Evolutionary conservation across 345 rosid genomes (phyloP), one percentile per base, ranked within the genome.

Genomic region (Geranium brycei): DNA sequence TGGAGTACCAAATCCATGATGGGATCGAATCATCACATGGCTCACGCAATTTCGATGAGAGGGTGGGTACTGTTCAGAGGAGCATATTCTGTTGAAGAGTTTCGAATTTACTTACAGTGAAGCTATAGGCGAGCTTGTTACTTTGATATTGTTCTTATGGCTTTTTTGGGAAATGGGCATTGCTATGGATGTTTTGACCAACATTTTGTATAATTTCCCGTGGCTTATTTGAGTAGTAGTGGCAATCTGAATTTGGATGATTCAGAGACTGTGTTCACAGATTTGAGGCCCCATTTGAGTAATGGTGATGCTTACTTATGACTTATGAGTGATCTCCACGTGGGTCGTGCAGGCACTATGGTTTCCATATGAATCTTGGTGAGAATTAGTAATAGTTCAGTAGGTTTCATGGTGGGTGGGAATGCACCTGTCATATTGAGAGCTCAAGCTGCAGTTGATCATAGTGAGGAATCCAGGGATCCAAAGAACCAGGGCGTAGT

Each of bases 301-400:
- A 85, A 80, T 83, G 96, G 95, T 58, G 96, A 92, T 79, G 98
- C 95, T 11, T 81, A 85, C 96, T 89, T 93, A 95, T 92, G 96
- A 76, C 78, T 92, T 30, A 83, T 86, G 89, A 85, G 89, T 72
- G 95, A 92, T 74, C 93, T 92, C 58, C 88, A 92, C 71, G 91
- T 91, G 15, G 95, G 87, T 65, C 82, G 80, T 62, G 96, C 98
- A 10, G 81, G 84, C 72, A 61, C 79, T 0, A 72, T 89, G 67
- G 95, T 87, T 58, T 70, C 87, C 61, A 57, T 59, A 64, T 72
- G 4, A 82, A 84, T 69, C 71, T 72, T 69, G 72, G 68, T 64
- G 60, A 72, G 69, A 81, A 70, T 75, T 70, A 71, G 68, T 67
- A 64, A 72, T 69, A 80, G 68, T 62, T 76, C 71, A 66, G 93